Evolutionary conservation across 148 eudicot species (phyloP), one percentile per base, ranked within the genome.

Genomic region (Oxyria digyna): DNA sequence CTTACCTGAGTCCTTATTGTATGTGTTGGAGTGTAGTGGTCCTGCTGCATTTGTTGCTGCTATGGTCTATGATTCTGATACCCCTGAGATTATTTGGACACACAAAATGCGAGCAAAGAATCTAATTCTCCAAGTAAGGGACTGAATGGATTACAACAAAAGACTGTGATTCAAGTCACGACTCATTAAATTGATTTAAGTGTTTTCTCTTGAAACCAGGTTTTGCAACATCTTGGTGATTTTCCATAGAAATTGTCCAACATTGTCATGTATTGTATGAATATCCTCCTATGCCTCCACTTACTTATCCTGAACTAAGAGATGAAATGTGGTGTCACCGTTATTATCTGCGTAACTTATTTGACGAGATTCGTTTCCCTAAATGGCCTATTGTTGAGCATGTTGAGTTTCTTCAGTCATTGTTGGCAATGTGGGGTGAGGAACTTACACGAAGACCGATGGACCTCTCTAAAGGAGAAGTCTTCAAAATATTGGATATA

Each of bases 311-410:
- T 26, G 99, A 95, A 71, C 76, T 95, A 13, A 84, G 80, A 76
- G 99, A 95, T 83, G 99, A 95, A 78, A 95, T 95, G 99, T 95
- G 99, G 99, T 95, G 99, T 75, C 99, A 95, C 78, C 96, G 99
- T 52, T 95, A 95, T 81, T 95, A 95, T 76, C 97, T 95, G 10
- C 79, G 96, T 26, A 95, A 95, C 74, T 82, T 95, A 75, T 95
- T 97, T 64, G 99, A 95, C 77, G 99, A 95, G 79, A 85, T 95
- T 32, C 82, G 93, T 24, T 95, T 95, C 83, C 99, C 99, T 14
- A 85, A 84, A 67, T 95, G 99, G 99, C 97, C 97, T 42, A 88
- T 95, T 69, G 99, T 95, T 79, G 99, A 95, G 74, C 99, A 95
- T 83, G 96, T 95, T 71, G 99, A 95, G 79, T 95, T 95, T 77